Evolutionary conservation across 495 filamentous ascomycete genomes (phyloP), one percentile per base, ranked within the genome.

Genomic region (Pyronema omphalodes): DNA sequence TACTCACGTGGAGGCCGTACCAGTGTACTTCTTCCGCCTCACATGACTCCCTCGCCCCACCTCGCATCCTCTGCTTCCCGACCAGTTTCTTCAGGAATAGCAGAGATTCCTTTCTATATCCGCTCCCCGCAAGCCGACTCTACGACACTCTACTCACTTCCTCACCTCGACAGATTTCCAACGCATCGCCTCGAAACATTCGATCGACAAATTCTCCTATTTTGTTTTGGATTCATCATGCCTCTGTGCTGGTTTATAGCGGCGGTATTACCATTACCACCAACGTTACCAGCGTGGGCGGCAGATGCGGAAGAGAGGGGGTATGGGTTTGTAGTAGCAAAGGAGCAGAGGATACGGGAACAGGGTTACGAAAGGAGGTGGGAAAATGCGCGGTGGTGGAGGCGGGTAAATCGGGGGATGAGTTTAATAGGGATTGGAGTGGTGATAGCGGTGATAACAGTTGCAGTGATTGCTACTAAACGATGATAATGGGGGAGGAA

Each of bases 301-400:
- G 73, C 75, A 7, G 63, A 61, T 29, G 56, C 61, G 59, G 73
- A 67, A 58, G 71, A 71, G 67, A 50, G 62, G n/a, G 71, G 73
- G 58, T 66, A 59, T 12, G 35, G 19, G 6, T 52, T 52, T n/a
- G 19, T 44, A 14, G 45, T 52, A 62, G 63, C 41, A 40, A 71
- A 57, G 60, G 58, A 55, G 14, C 56, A 56, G 59, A 52, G 53
- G 59, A 55, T 50, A 63, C 52, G 57, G 35, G 50, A 29, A 44
- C 44, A 14, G 49, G 60, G 78, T 18, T 80, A 86, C 57, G 76
- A 80, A 47, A 71, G 72, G 39, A 74, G 76, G 48, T 86, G 84
- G 64, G 74, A 84, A 60, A 94, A 86, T 64, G 86, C 86, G 9
- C 74, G 77, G 37, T 95, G 89, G 88, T 96, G 91, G 91, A 76